A percentile compares a stretch with the other conserved stretches of the same genome.
Evolutionary conservation across 2,329 filamentous ascomycete species (phyloP).

Genomic region (Thelonectria rubi): DNA sequence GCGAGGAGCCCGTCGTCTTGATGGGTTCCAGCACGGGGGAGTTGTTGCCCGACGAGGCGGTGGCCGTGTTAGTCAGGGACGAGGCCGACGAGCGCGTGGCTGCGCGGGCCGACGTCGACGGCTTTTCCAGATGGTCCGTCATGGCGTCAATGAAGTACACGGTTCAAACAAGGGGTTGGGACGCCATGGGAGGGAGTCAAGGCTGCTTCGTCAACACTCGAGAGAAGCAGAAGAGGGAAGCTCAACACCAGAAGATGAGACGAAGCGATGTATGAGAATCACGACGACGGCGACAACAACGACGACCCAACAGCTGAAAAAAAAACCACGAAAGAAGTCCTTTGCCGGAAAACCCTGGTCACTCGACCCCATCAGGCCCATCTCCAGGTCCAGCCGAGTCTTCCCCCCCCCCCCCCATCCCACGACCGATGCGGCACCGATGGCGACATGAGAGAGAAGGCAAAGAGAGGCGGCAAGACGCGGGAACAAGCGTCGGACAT

Average conservation of each 20-base stretch:
- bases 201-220: no score
- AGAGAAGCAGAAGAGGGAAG: background rate
- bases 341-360: background rate
- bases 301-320: background rate
- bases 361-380: background rate
- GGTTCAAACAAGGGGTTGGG: background rate
- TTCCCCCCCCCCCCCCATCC: background rate
- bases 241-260: background rate
- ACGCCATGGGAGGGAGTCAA: background rate
- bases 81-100: slow-evolving; percentile 26
- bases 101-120: slow-evolving; percentile 25
- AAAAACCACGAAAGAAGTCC: background rate
- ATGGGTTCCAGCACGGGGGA: slow-evolving; percentile 42
- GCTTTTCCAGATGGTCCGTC: slow-evolving; percentile 35
- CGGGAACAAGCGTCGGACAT: slow-evolving; percentile 28
- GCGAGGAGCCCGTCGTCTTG: slow-evolving; percentile 34
- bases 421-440: slow-evolving; percentile 38
- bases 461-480: background rate
- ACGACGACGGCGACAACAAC: background rate
- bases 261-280: background rate
- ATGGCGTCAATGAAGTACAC: slow-evolving; percentile 21
- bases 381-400: background rate
- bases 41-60: slow-evolving; percentile 11
- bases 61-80: slow-evolving; percentile 30
- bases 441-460: slow-evolving; percentile 10